phyloP scores from a whole-genome alignment of 768 basidiomycete species.

The Xerocomellus chrysenteron region DNA sequence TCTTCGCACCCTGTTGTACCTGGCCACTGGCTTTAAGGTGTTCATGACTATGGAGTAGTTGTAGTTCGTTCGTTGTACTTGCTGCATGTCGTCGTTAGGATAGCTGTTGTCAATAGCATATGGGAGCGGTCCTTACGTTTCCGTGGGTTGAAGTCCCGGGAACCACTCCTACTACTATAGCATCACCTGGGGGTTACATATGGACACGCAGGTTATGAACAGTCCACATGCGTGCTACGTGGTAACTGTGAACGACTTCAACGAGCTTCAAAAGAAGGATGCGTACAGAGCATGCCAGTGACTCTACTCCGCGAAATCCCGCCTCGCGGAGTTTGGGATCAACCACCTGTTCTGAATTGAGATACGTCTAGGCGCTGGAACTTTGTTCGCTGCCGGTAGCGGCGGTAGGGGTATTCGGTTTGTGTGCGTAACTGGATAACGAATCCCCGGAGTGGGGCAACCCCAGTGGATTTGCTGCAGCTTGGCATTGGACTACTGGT shows the following conservation, averaged over 20 bases:
- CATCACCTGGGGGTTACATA: too few species aligned
- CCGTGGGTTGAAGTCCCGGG: not conserved
- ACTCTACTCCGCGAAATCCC: conserved; percentile 23
- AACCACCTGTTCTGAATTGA: not conserved
- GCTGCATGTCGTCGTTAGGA: not conserved
- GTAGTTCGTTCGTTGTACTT: not conserved
- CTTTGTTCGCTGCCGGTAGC: not conserved
- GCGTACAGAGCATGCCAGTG: not conserved
- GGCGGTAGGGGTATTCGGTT: not conserved
- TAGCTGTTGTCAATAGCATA: not conserved
- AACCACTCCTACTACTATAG: too few species aligned
- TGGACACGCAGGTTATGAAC: too few species aligned
- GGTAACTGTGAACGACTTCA: not conserved
- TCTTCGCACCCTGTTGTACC: conserved; percentile 77
- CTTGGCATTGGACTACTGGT: not conserved
- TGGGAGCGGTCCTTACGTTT: too few species aligned
- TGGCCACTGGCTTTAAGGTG: conserved; percentile 61
- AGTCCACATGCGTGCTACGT: not conserved
- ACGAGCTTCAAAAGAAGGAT: not conserved
- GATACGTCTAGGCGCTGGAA: not conserved
- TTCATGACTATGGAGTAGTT: not conserved
- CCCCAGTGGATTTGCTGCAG: not conserved
- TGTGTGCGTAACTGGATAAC: not conserved
- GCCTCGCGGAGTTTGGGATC: conserved; percentile 27
- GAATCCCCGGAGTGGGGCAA: not conserved